Conservation (phyloP, 176 grass and related monocot species). For the Alloteropsis semialata region DNA sequence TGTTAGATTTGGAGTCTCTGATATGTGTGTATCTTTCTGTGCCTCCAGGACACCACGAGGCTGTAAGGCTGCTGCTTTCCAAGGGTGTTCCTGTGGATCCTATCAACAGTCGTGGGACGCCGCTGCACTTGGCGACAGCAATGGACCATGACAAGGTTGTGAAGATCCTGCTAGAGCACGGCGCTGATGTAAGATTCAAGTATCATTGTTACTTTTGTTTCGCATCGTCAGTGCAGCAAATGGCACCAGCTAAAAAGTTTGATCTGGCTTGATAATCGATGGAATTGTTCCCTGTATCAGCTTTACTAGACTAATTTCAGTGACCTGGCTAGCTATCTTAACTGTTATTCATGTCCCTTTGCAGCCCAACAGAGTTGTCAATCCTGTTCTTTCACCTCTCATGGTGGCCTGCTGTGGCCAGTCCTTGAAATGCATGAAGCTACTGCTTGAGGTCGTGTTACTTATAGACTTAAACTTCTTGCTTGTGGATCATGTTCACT, state of each 20-base stretch:
- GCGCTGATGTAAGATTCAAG: constrained; percentile 38
- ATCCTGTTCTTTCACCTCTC: constrained; percentile 14
- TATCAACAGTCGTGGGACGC: background rate
- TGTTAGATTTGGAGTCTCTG: background rate
- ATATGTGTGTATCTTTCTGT: background rate
- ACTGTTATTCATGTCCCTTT: background rate
- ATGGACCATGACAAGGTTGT: background rate
- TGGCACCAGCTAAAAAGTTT: background rate
- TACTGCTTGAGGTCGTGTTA: constrained; percentile 33
- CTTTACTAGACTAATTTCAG: background rate
- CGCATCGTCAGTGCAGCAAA: too few relatives aligned
- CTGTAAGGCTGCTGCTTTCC: constrained; percentile 40
- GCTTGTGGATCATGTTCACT: background rate
- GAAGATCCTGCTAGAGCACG: constrained; percentile 38
- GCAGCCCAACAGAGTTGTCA: constrained; percentile 34
- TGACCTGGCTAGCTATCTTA: background rate
- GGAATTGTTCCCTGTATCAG: background rate
- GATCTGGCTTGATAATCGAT: background rate
- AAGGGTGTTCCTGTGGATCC: constrained; percentile 36
- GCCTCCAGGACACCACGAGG: constrained; percentile 28
- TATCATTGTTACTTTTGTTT: background rate
- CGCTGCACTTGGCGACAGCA: constrained; percentile 33
- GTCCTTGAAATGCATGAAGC: constrained; percentile 34
- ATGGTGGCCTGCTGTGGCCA: constrained; percentile 6
- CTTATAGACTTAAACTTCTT: background rate